Evolutionary conservation across 768 basidiomycete genomes (phyloP).

Genomic region (Xerocomus potaroensis): DNA sequence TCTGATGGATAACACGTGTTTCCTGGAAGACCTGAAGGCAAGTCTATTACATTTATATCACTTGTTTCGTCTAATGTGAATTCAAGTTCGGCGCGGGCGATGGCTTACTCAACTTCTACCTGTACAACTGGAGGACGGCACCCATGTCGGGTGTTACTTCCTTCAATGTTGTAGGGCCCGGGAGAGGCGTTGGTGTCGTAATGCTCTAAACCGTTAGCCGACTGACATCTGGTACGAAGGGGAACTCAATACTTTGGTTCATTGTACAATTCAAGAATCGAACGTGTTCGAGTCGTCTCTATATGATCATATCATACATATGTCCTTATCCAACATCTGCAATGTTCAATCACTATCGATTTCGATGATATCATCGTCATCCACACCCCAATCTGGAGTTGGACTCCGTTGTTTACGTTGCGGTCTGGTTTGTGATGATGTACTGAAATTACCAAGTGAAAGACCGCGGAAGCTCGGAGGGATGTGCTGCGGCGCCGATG

Average conservation of each 20-base stretch:
- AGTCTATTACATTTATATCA: slow-evolving; percentile 10
- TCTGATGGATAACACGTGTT: slow-evolving; percentile 85
- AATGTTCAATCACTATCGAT: slow-evolving; percentile 69
- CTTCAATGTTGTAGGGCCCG: slow-evolving; percentile 50
- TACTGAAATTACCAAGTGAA: slow-evolving; percentile 42
- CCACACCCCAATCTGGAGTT: slow-evolving; percentile 80
- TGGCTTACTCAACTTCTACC: slow-evolving; percentile 85
- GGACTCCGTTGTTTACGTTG: slow-evolving; percentile 48
- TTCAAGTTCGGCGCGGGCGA: slow-evolving; percentile 87
- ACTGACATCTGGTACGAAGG: not conserved
- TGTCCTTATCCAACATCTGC: not conserved
- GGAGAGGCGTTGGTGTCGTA: slow-evolving; percentile 84
- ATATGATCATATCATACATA: slow-evolving; percentile 10
- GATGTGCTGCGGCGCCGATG: slow-evolving; percentile 19
- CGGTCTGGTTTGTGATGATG: slow-evolving; percentile 43
- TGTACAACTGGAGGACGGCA: slow-evolving; percentile 93
- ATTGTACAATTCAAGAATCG: slow-evolving; percentile 1
- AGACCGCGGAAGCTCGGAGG: slow-evolving; percentile 33
- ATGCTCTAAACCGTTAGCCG: slow-evolving; percentile 61
- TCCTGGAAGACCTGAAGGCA: slow-evolving; percentile 84
- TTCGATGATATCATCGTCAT: slow-evolving; percentile 78
- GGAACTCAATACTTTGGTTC: not conserved
- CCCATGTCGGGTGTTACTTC: slow-evolving; percentile 67
- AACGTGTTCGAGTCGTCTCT: not conserved
- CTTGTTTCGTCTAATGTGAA: slow-evolving; percentile 1